Evolutionary conservation across 331 rosid genomes (phyloP), one percentile per base, ranked within the genome.

Genomic region (Acacia pycnantha): DNA sequence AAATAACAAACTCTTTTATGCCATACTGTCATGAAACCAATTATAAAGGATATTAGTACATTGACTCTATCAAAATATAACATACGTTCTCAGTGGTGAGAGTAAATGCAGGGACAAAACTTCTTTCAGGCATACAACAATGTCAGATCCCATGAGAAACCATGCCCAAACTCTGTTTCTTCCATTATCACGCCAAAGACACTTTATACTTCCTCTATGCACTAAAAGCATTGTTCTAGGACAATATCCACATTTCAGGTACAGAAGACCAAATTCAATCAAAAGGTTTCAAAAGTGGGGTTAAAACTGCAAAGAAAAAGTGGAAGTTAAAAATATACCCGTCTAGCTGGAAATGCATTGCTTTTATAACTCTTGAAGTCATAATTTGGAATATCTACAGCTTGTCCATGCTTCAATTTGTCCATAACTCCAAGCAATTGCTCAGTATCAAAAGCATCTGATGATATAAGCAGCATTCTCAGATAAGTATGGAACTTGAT

Each of bases 371-470:
- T 92, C 92, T 90, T 96, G 86, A 89, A 91, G 84, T 96, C 99
- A 72, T 96, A 96, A 19, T 96, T 93, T 19, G 99, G 97, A 86
- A 96, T 91, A 89, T 96, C 94, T 84, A 94, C 99, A 69, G 97
- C 92, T 87, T 90, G 94, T 77, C 97, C 92, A 76, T 79, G 90
- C 95, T 82, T 94, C 92, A 96, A 90, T 89, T 90, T 90, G 74
- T 90, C 97, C 99, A 96, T 86, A 24, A 86, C 89, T 62, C 86
- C 48, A 71, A 96, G 84, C 66, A 96, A 90, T 81, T 90, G 73
- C 90, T 94, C 90, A 0, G 93, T 96, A 82, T 94, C 95, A 86
- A 96, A 96, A 76, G 99, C 97, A 87, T 96, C 99, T 96, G 97
- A 84, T 70, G 50, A 81, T 71, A 86, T 46, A 83, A 68, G 56